Conservation (phyloP, 2,329 filamentous ascomycete species). For the Fusarium vanettenii region DNA sequence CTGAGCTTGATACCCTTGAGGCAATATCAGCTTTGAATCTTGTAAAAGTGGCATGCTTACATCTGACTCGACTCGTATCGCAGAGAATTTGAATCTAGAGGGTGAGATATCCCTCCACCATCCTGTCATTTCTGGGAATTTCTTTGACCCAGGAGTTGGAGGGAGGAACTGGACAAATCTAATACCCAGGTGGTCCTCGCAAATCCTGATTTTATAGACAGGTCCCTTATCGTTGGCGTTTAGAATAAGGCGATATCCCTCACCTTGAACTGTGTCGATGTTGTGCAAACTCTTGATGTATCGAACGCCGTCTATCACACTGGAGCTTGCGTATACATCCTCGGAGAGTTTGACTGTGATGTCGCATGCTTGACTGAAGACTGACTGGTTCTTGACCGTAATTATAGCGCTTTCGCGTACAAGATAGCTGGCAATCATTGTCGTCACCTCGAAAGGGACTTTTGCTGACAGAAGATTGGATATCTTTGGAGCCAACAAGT, state of each 20-base stretch:
- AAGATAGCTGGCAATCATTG: not conserved
- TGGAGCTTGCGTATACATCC: not conserved
- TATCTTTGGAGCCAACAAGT: not conserved
- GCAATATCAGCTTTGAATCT: not conserved
- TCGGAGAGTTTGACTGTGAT: not conserved
- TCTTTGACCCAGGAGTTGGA: not conserved
- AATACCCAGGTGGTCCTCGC: not conserved
- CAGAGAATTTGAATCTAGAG: not conserved
- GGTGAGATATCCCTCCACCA: not conserved
- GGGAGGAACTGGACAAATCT: not conserved
- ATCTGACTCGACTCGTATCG: not conserved
- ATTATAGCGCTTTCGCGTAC: not conserved
- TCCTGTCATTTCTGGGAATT: not conserved
- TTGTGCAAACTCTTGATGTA: not conserved
- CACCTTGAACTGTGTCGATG: not conserved
- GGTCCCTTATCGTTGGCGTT: not conserved
- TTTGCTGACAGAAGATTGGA: not conserved
- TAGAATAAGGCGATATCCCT: not conserved
- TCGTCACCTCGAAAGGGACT: not conserved
- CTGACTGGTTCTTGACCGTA: not conserved
- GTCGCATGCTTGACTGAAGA: not conserved
- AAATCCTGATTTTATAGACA: not conserved
- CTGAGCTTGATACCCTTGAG: not conserved
- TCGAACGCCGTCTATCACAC: not conserved
- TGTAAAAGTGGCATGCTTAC: not conserved